Evolutionary conservation across 306 rosid species (phyloP).

Genomic region (Rosa lucieae): DNA sequence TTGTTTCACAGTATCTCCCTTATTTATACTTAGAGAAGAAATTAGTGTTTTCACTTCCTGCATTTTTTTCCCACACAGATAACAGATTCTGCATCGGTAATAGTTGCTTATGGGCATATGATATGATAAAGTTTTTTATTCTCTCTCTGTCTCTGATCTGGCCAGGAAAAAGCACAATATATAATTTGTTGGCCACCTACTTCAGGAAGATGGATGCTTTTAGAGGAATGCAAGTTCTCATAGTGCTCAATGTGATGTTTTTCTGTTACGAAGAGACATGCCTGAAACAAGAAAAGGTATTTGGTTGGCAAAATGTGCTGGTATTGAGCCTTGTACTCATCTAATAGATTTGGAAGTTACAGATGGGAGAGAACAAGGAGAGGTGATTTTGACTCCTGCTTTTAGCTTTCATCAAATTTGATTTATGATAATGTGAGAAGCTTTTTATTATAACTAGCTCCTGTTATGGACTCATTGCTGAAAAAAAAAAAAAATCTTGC

Average conservation of each 20-base stretch:
- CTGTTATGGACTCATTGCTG: background rate
- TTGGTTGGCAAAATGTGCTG: slow-evolving; percentile 89
- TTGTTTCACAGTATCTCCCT: no score
- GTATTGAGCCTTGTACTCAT: slow-evolving; percentile 90
- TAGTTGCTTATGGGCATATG: background rate
- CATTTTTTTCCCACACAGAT: no score
- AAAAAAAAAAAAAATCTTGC: background rate
- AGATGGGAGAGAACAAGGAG: slow-evolving; percentile 99
- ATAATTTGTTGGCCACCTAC: slow-evolving; percentile 73
- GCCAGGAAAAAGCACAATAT: slow-evolving; percentile 90
- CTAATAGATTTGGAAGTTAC: slow-evolving; percentile 99
- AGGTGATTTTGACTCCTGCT: slow-evolving; percentile 50
- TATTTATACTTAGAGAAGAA: no score
- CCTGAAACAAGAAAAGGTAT: slow-evolving; percentile 99
- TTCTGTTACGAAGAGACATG: slow-evolving; percentile 27
- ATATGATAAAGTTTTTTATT: background rate
- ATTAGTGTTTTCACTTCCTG: no score
- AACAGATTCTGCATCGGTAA: background rate
- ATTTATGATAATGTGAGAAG: background rate
- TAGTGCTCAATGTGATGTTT: slow-evolving; percentile 14
- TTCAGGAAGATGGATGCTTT: slow-evolving; percentile 99
- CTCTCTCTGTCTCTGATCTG: slow-evolving; percentile 19
- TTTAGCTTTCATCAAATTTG: slow-evolving; percentile 16
- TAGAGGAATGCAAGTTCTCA: slow-evolving; percentile 72
- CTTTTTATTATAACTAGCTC: slow-evolving; percentile 9